Evolutionary conservation across 169 alveolate genomes (phyloP).

Genomic region (Plasmodium berghei): DNA sequence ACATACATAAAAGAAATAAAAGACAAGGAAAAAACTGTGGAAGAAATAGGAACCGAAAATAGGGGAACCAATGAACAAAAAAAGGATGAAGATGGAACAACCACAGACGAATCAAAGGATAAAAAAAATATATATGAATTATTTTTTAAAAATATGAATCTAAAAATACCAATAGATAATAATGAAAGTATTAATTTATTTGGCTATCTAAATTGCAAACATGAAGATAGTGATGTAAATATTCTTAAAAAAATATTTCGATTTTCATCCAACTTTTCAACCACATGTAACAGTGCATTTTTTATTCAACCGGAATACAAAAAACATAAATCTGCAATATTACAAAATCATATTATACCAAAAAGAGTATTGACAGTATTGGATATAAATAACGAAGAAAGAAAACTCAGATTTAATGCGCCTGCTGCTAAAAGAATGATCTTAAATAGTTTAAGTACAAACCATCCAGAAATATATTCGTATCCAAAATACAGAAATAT

Average conservation of each 20-base stretch:
- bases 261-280: constrained; percentile 52
- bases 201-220: constrained; percentile 59
- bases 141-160: constrained; percentile 58
- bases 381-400: constrained; percentile 74
- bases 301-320: constrained; percentile 70
- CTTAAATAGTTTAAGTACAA: constrained; percentile 58
- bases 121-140: constrained; percentile 10
- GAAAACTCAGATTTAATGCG: constrained; percentile 68
- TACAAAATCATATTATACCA: constrained; percentile 63
- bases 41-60: background rate
- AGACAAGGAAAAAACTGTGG: constrained; percentile 3
- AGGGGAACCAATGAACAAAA: background rate
- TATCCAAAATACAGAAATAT: constrained; percentile 4
- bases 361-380: constrained; percentile 52
- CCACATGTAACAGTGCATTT: constrained; percentile 71
- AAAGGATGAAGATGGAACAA: background rate
- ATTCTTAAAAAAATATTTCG: constrained; percentile 49
- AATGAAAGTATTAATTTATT: constrained; percentile 37
- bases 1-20: constrained; percentile 60
- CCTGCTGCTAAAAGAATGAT: constrained; percentile 75
- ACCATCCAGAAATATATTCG: constrained; percentile 68
- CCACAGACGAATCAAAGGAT: background rate
- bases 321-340: constrained; percentile 57
- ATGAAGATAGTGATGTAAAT: constrained; percentile 72
- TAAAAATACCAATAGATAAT: constrained; percentile 30